These are phyloP conservation scores for Grosmannia huntii DNA, from an alignment of 2,329 filamentous ascomycete genomes.

Conservation along the genomic window DNA sequence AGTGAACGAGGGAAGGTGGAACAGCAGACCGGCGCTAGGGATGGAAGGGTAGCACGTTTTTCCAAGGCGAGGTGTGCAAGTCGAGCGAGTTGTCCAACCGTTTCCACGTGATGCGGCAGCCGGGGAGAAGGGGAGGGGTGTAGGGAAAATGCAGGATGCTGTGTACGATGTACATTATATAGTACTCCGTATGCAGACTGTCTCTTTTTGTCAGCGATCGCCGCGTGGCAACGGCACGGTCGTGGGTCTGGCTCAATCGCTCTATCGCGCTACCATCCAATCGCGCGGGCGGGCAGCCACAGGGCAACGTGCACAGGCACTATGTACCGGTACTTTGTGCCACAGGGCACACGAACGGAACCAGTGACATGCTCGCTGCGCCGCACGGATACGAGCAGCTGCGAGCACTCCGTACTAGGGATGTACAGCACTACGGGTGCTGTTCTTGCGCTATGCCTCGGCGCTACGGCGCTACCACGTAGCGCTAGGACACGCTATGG, in stretches of 20 bases:
- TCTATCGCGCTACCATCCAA: neutral
- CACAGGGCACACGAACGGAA: neutral
- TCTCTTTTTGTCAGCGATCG: conserved; percentile 1
- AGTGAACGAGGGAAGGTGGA: conserved; percentile 2
- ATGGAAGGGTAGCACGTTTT: conserved; percentile 14
- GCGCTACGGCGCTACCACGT: neutral
- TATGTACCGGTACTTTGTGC: neutral
- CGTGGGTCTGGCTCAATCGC: neutral
- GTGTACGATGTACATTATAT: too few relatives aligned
- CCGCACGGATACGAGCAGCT: neutral
- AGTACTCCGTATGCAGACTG: neutral
- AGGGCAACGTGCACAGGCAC: neutral
- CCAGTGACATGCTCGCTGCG: neutral
- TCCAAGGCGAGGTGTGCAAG: neutral
- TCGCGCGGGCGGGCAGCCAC: neutral
- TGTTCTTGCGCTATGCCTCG: neutral
- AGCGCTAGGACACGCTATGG: neutral
- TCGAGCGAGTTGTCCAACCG: neutral
- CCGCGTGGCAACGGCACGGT: conserved; percentile 1
- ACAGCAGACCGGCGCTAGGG: conserved; percentile 9
- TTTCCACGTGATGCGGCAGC: conserved; percentile 2
- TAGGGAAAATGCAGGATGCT: neutral
- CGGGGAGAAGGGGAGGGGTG: neutral
- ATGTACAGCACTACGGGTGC: neutral
- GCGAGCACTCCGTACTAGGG: neutral